These are phyloP conservation scores for Euphorbia corollata DNA, from an alignment of 441 rosid genomes.

Conservation along the genomic window DNA sequence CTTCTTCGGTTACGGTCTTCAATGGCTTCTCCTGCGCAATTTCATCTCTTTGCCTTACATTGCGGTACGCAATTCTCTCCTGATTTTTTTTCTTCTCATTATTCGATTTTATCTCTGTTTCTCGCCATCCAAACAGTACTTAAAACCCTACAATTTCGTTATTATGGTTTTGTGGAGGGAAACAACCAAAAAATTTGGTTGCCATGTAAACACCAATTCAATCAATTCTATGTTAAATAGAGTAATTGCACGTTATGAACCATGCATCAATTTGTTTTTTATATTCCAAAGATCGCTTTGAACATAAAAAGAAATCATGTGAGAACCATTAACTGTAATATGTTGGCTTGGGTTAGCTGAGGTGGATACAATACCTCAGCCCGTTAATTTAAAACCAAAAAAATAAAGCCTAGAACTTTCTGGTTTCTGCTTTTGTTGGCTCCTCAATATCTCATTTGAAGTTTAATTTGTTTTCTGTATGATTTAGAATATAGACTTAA, in stretches of 20 bases:
- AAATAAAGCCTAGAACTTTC: not conserved
- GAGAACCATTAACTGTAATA: not conserved
- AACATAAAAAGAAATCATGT: not conserved
- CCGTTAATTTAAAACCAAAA: not conserved
- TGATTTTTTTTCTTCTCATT: not conserved
- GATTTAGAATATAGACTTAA: no score
- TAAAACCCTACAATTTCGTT: not conserved
- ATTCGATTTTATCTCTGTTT: not conserved
- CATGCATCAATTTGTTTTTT: not conserved
- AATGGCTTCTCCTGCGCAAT: conserved; percentile 67
- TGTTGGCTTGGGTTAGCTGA: not conserved
- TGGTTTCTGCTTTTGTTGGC: not conserved
- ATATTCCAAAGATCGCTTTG: not conserved
- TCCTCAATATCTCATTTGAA: not conserved
- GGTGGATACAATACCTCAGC: not conserved
- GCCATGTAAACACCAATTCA: not conserved
- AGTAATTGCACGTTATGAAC: not conserved
- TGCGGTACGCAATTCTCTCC: conserved; percentile 45
- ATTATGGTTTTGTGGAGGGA: not conserved
- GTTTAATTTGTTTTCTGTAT: no score
- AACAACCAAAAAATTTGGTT: not conserved
- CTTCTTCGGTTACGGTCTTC: conserved; percentile 66
- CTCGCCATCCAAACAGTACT: not conserved
- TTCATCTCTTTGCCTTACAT: conserved; percentile 64
- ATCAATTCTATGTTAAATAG: not conserved